Evolutionary conservation across 768 basidiomycete species (phyloP), one percentile per base, ranked within the genome.

Genomic region (Boletus tomentosulus): DNA sequence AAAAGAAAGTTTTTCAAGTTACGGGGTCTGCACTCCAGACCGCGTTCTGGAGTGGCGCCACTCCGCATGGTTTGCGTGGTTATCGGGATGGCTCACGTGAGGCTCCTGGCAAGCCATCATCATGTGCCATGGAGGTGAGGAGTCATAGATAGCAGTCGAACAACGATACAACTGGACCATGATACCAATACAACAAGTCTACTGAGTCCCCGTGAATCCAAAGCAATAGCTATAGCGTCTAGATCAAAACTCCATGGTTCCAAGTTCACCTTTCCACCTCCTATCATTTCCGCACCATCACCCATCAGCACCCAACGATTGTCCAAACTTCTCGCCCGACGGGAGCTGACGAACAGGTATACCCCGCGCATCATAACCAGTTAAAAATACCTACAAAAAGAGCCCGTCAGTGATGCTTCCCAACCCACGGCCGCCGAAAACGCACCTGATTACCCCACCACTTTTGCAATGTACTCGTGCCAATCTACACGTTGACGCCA

Each of bases 401-500:
- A 28, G 30, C 7, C 25, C 13, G 24, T 42, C 41, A 42, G 19
- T 6, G 6, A 3, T 38, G 9, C 22, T 5, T 7, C 16, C 22
- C 19, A 4, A 4, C 6, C 8, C 37, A 38, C 24, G 41, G 24
- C 24, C 4, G 9, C 11, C 22, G 5, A 44, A 41, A 12, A 51
- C 51, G n/a, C 42, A 64, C 68, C 22, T 27, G 56, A 48, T 69
- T 69, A 7, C 68, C 68, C 68, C 68, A 71, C 68, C 68, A 69
- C 1, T 13, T 31, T 4, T 60, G 63, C 41, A 69, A 35, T 4
- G 46, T 55, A 9, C 43, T 34, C 28, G 25, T 1, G 3, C 67
- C 65, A 25, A 69, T 62, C 68, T 69, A 24, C 22, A 31, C 45
- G 12, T 24, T 30, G 3, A 24, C 19, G 19, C 19, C 19, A 9